phyloP scores from a whole-genome alignment of 148 eudicot species.

The Diospyros lotus region DNA sequence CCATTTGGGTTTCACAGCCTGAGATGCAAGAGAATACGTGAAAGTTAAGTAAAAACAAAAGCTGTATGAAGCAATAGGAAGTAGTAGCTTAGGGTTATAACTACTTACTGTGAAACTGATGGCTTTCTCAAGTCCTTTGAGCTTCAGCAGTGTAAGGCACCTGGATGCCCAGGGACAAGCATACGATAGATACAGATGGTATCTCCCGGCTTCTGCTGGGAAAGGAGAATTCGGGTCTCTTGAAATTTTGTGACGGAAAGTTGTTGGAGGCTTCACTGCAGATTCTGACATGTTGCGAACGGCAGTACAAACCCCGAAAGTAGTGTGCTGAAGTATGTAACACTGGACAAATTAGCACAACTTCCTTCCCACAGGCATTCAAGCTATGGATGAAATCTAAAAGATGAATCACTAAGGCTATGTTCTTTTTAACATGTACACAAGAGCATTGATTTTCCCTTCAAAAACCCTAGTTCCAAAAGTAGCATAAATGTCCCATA shows the following conservation, averaged over 20 bases:
- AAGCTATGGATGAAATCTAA: too few species aligned
- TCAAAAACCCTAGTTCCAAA: too few species aligned
- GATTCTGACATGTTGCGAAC: constrained; percentile 23
- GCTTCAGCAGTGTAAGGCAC: constrained; percentile 65
- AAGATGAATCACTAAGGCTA: too few species aligned
- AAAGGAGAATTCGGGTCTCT: constrained; percentile 66
- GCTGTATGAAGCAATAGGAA: too few species aligned
- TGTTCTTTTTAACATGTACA: too few species aligned
- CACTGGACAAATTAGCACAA: neutral
- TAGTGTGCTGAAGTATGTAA: constrained; percentile 18
- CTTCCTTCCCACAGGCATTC: neutral
- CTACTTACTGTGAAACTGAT: constrained; percentile 62
- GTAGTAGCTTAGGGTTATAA: neutral
- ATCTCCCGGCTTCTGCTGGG: constrained; percentile 79
- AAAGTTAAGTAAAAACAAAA: neutral
- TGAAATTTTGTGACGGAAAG: constrained; percentile 68
- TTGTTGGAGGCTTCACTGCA: constrained; percentile 62
- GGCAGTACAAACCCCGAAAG: too few species aligned
- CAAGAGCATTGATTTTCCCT: too few species aligned
- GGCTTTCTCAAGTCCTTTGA: constrained; percentile 81
- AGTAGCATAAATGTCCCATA: too few species aligned
- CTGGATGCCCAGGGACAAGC: constrained; percentile 97
- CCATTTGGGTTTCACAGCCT: constrained; percentile 76
- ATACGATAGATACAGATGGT: constrained; percentile 83
- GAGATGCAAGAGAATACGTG: constrained; percentile 14